Base-by-base conservation (phyloP, 176 grass and related monocot genomes). In the Triticum turgidum region DNA sequence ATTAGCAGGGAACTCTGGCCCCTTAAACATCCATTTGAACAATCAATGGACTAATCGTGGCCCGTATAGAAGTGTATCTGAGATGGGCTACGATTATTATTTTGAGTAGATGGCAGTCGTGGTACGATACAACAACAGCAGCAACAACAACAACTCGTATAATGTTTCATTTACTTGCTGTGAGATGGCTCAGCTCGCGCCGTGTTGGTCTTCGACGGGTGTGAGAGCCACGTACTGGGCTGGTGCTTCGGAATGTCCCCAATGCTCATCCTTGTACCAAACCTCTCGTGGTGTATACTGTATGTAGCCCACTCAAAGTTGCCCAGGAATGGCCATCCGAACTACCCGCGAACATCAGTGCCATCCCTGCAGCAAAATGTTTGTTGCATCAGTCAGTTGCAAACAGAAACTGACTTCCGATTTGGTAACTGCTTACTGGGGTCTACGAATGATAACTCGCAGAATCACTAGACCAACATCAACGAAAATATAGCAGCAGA, bases 251-350 rank as follows among this genome's bases (percentile, higher is more conserved):
- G 93, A 94, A 82, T 95, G 86, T 54, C 86, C 86, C 38, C 90
- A 61, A 25, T 95, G 88, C 80, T 42, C 90, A 69, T 98, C 96
- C 91, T 81, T 96, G 83, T 89, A 94, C 87, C 92, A 49, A 94
- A 98, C 63, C 93, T 90, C 77, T 92, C 92, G 30, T 51, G 11
- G 93, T 98, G 74, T 92, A 95, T 85, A 89, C 93, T 88, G 91
- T 20, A 59, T 18, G 18, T 86, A 38, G 95, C 93, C 87, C 93
- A 95, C 83, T 98, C 95, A 30, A 95, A 93, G 69, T 93, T 93
- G 75, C 92, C 88, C 61, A 84, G 30, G 72, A 95, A 93, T 12
- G 91, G 86, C 91, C 89, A 98, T 64, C 93, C 91, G 33, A 93
- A 95, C 84, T 98, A 91, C 81, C 89, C 93, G 24, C 89, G 82